Percentiles rank a stretch among this genome's conserved stretches.
phyloP scores from a whole-genome alignment of 345 rosid species.

The Noccaea bulbosa region DNA sequence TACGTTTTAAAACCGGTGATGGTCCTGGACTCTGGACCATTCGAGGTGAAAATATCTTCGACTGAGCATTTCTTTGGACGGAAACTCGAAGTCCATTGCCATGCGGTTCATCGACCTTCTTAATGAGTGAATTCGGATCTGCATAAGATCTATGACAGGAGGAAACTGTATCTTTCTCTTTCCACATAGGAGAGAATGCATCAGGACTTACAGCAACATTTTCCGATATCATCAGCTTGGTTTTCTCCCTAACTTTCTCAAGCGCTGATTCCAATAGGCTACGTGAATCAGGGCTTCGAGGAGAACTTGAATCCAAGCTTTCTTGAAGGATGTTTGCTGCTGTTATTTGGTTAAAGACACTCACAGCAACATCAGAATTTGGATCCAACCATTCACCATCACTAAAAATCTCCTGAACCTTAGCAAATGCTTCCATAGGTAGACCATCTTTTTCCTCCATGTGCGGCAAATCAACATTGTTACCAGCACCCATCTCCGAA shows the following conservation, averaged over 20 bases:
- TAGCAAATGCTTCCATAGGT: slow-evolving; percentile 70
- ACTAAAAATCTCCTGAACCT: slow-evolving; percentile 65
- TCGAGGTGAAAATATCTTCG: slow-evolving; percentile 65
- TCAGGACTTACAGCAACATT: slow-evolving; percentile 37
- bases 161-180: slow-evolving; percentile 32
- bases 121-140: slow-evolving; percentile 46
- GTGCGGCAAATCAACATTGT: slow-evolving; percentile 55
- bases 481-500: slow-evolving; percentile 66
- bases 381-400: slow-evolving; percentile 63
- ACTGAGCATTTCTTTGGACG: slow-evolving; percentile 54
- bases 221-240: slow-evolving; percentile 45
- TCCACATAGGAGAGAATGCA: slow-evolving; percentile 39
- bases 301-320: slow-evolving; percentile 50
- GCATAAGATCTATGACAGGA: slow-evolving; percentile 42
- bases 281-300: slow-evolving; percentile 45
- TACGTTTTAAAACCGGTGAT: slow-evolving; percentile 49
- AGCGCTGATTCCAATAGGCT: slow-evolving; percentile 48
- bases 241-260: slow-evolving; percentile 50
- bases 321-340: slow-evolving; percentile 55
- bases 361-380: slow-evolving; percentile 54
- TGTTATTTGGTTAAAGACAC: slow-evolving; percentile 55
- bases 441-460: slow-evolving; percentile 66
- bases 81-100: slow-evolving; percentile 50
- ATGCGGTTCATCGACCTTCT: slow-evolving; percentile 51
- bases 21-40: slow-evolving; percentile 48